Evolutionary conservation across 495 filamentous ascomycete species (phyloP).

Genomic region (Daldinia vernicosa): DNA sequence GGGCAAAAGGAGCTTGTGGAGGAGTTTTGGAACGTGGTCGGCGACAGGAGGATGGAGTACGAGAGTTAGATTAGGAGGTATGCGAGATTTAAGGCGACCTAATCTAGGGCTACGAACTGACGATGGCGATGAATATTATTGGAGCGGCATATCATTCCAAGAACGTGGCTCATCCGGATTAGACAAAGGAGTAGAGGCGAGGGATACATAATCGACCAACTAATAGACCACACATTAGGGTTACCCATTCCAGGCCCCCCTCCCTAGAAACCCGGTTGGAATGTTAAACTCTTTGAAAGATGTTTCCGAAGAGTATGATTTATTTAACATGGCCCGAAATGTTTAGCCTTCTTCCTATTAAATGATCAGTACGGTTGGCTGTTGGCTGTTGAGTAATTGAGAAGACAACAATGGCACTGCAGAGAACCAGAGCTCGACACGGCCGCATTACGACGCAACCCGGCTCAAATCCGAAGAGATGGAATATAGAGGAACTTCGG

Average conservation of each 20-base stretch:
- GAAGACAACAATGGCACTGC: conserved; percentile 25
- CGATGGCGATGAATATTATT: conserved; percentile 6
- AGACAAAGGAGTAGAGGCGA: conserved; percentile 29
- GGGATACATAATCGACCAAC: conserved; percentile 32
- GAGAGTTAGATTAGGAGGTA: conserved; percentile 42
- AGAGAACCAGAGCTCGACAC: conserved; percentile 4
- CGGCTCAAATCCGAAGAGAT: conserved; percentile 43
- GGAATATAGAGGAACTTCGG: conserved; percentile 44
- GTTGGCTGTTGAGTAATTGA: neutral
- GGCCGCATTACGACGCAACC: conserved; percentile 26
- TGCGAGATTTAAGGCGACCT: neutral
- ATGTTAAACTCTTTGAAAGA: conserved; percentile 28
- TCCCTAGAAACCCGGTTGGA: conserved; percentile 29
- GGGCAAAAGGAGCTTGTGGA: conserved; percentile 80
- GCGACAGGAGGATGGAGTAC: conserved; percentile 65
- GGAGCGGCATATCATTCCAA: conserved; percentile 3
- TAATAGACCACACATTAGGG: conserved; percentile 24
- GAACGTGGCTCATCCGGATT: conserved; percentile 10
- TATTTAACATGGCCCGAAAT: neutral
- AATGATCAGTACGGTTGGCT: neutral
- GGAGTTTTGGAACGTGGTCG: conserved; percentile 77
- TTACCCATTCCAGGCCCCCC: conserved; percentile 22
- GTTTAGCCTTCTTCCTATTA: neutral
- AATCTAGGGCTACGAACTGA: conserved; percentile 27
- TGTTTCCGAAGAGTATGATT: conserved; percentile 9